Base-by-base conservation (phyloP, 2,329 filamentous ascomycete genomes). In the Diatrype stigma region DNA sequence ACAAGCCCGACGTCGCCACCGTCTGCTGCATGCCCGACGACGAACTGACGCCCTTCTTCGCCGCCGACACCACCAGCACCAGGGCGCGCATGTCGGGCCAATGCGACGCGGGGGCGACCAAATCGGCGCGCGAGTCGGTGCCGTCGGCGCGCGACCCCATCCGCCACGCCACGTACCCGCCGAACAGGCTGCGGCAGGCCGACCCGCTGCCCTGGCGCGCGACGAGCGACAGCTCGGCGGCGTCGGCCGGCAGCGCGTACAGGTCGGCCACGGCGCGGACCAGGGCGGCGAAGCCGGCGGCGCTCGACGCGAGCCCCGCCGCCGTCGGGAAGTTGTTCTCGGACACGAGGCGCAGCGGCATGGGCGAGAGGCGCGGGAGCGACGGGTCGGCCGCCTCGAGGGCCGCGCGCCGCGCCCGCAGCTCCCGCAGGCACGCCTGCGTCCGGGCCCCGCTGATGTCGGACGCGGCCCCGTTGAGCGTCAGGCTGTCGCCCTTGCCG, bases 291-390 rank as follows among this genome's bases (percentile, higher is more conserved):
- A 87, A 87, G 5, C 85, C 85, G 1, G 85, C 85, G 1, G 85
- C 85, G 0, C 85, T 88, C 17, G 82, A 86, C 3, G 86, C 85
- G 16, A 99, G 84, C 6, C 94, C 94, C 4, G 94, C 94, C 23
- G 94, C 94, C 2, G 94, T 99, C 56, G 94, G 94, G 80, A 99
- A 99, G 80, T 99, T 99, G 81, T 99, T 99, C 76, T 94, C 89
- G 51, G 89, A 94, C 51, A 96, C 91, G 59, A 99, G 86, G 62
- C 86, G 88, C 55, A 99, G 83, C 32, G 89, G 84, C 63, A 88
- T 78, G 47, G 78, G 68, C 11, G 90, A 89, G 51, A 99, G 84
- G 70, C 89, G 90, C 42, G 93, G 90, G n/a, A 96, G 80, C 21
- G 83, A 84, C 0, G 84, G 62, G 67, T 96, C 77, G 54, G 79